These are phyloP conservation scores for Neonothopanus nambi DNA, from an alignment of 1,284 basidiomycete species.

Conservation along the genomic window DNA sequence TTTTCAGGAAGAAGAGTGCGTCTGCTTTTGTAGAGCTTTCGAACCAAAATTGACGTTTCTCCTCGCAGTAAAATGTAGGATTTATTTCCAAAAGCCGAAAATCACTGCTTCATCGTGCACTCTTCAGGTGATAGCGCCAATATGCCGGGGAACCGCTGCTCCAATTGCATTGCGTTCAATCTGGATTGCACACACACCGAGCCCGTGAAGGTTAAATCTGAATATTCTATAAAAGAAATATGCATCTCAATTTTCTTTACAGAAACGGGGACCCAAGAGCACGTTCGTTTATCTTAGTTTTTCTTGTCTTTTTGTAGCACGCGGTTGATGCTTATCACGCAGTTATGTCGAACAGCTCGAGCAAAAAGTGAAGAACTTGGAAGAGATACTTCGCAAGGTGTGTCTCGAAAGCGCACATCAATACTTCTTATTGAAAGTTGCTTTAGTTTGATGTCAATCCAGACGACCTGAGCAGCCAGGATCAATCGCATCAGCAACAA, in stretches of 20 bases:
- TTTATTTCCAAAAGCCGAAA: neutral
- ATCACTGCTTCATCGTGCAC: neutral
- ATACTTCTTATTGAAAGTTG: neutral
- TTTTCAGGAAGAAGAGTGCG: conserved; percentile 33
- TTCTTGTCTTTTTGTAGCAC: neutral
- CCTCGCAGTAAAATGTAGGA: conserved; percentile 33
- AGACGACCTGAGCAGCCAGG: conserved; percentile 5
- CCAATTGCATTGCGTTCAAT: conserved; percentile 67
- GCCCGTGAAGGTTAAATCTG: conserved; percentile 47
- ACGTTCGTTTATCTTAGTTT: conserved; percentile 16
- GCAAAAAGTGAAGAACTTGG: conserved; percentile 55
- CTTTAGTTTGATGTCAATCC: conserved; percentile 5
- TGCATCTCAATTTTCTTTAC: neutral
- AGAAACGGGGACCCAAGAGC: conserved; percentile 71
- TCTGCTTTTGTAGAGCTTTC: neutral
- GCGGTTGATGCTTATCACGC: neutral
- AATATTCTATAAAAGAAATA: neutral
- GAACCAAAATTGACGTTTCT: neutral
- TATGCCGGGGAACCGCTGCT: conserved; percentile 59
- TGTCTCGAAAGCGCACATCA: conserved; percentile 6
- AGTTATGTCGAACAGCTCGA: conserved; percentile 63
- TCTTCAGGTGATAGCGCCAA: conserved; percentile 48
- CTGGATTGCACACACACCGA: conserved; percentile 66
- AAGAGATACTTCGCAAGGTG: conserved; percentile 51
- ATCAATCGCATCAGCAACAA: neutral